phyloP scores from a whole-genome alignment of 106 monocot species.

The Phalaenopsis equestris region DNA sequence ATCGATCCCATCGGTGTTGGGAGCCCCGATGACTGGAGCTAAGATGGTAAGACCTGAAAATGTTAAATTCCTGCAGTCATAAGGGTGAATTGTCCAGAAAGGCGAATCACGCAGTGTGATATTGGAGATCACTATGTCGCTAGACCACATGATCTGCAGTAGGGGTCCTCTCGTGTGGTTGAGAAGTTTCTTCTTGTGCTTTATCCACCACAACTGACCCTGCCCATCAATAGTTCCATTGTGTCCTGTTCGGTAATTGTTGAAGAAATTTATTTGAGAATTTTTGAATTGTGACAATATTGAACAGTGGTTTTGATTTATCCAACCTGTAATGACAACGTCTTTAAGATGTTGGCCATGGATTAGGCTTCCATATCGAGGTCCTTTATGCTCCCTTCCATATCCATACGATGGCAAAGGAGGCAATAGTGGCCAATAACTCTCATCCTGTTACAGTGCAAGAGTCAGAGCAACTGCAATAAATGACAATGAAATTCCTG shows the following conservation, averaged over 20 bases:
- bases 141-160: conserved; percentile 45
- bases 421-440: conserved; percentile 58
- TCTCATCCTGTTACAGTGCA: conserved; percentile 44
- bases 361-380: conserved; percentile 68
- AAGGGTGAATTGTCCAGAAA: conserved; percentile 52
- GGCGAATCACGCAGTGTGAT: conserved; percentile 43
- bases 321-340: conserved; percentile 60
- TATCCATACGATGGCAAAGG: conserved; percentile 67
- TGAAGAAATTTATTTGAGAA: too few relatives aligned
- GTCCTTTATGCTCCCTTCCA: conserved; percentile 55
- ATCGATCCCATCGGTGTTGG: conserved; percentile 56
- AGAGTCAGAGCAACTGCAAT: background rate
- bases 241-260: conserved; percentile 18
- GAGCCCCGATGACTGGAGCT: conserved; percentile 36
- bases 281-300: too few relatives aligned
- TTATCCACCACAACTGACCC: conserved; percentile 44
- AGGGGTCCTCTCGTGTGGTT: conserved; percentile 48
- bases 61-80: conserved; percentile 41
- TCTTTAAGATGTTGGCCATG: conserved; percentile 63
- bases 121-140: conserved; percentile 40
- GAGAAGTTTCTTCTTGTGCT: conserved; percentile 29
- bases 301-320: background rate
- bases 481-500: background rate
- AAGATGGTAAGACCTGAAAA: conserved; percentile 36
- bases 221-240: conserved; percentile 49